phyloP scores from a whole-genome alignment of 805 yeast genomes.

The Cyberlindnera saturnus region DNA sequence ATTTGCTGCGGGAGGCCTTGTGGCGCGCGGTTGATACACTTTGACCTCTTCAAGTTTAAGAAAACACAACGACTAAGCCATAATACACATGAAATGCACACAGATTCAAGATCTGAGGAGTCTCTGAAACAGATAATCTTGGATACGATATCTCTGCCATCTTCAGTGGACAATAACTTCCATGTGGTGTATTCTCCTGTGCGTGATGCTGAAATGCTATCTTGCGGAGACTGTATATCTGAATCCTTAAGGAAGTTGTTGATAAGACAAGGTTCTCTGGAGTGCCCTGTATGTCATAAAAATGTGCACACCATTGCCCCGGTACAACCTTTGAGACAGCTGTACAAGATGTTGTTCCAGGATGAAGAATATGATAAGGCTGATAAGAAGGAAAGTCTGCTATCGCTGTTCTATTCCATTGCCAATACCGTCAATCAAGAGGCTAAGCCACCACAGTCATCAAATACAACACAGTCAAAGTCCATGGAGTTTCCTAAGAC shows the following conservation, averaged over 20 bases:
- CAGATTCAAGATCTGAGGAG: neutral
- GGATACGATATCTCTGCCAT: constrained; percentile 11
- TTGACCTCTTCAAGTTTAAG: too few relatives aligned
- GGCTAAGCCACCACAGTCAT: neutral
- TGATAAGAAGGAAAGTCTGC: constrained; percentile 23
- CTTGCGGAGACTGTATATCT: constrained; percentile 38
- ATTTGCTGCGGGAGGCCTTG: too few relatives aligned
- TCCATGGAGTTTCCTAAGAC: too few relatives aligned
- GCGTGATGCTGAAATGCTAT: constrained; percentile 24
- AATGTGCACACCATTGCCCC: constrained; percentile 5
- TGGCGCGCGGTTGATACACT: too few relatives aligned
- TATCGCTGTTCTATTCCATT: constrained; percentile 29
- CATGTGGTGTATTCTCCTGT: constrained; percentile 7
- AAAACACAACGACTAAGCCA: too few relatives aligned
- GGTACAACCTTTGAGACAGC: constrained; percentile 12
- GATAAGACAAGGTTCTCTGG: constrained; percentile 6
- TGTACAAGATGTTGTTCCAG: constrained; percentile 8
- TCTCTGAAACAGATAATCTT: constrained; percentile 2
- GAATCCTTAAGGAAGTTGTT: constrained; percentile 24
- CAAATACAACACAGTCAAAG: neutral
- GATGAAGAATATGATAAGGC: neutral
- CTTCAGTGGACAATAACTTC: constrained; percentile 4
- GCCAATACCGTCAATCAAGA: constrained; percentile 19
- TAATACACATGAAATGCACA: too few relatives aligned
- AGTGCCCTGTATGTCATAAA: constrained; percentile 17